Evolutionary conservation across 306 rosid genomes (phyloP).

Genomic region (Oxytropis ochrocephala): DNA sequence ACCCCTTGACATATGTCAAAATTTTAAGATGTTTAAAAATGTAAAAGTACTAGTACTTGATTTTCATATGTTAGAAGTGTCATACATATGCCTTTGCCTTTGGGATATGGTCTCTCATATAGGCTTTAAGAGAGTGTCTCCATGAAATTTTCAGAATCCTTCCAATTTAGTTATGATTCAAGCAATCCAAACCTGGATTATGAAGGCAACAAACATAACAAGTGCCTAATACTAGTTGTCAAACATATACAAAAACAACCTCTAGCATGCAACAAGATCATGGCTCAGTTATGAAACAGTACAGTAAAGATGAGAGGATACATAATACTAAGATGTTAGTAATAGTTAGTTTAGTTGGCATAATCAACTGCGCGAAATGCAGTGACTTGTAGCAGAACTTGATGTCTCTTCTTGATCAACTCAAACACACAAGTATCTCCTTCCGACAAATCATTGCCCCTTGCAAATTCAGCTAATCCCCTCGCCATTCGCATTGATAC

Average conservation of each 20-base stretch:
- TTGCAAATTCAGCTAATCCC: too few species aligned
- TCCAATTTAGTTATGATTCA: not conserved
- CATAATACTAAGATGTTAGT: not conserved
- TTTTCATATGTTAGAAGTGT: too few species aligned
- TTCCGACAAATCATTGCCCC: too few species aligned
- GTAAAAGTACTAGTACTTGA: too few species aligned
- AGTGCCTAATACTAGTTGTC: not conserved
- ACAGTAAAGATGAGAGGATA: too few species aligned
- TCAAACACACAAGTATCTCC: constrained; percentile 22
- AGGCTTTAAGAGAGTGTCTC: too few species aligned
- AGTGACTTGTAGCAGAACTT: constrained; percentile 11
- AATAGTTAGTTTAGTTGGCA: not conserved
- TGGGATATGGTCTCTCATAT: too few species aligned
- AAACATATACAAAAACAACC: not conserved
- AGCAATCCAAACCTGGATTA: not conserved
- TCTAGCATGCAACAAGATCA: not conserved
- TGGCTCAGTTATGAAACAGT: not conserved
- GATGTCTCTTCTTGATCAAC: constrained; percentile 13
- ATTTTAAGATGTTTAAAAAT: too few species aligned
- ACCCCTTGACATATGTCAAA: too few species aligned
- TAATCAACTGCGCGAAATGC: not conserved
- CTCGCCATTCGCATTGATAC: not conserved
- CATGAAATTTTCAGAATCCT: too few species aligned
- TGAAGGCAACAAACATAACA: not conserved
- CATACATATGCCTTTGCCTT: too few species aligned